Evolutionary conservation across 495 filamentous ascomycete species (phyloP).

Genomic region (Polyplosphaeria fusca): DNA sequence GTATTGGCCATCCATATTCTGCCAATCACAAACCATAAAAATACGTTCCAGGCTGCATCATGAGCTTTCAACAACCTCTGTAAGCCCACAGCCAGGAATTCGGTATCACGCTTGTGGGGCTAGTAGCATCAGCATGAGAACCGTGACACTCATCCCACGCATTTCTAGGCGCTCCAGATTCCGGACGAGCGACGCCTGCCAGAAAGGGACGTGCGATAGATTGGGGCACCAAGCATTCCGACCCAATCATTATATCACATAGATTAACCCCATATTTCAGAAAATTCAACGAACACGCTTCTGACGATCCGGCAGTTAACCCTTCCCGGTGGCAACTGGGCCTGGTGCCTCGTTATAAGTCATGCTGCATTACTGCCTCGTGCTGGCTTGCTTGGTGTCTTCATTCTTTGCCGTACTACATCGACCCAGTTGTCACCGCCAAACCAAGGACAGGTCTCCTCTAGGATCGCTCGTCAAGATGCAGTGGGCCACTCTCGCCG

Average conservation of each 20-base stretch:
- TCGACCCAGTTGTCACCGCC: background rate
- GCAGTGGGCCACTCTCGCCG: slow-evolving; percentile 50
- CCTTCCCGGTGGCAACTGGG: slow-evolving; percentile 16
- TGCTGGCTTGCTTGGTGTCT: background rate
- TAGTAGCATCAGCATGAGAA: background rate
- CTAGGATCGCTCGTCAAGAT: slow-evolving; percentile 42
- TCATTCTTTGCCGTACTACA: slow-evolving; percentile 13
- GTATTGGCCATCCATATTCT: background rate
- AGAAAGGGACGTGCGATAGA: background rate
- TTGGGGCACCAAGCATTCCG: slow-evolving; percentile 16
- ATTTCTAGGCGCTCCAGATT: background rate
- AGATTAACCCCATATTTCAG: slow-evolving; percentile 30
- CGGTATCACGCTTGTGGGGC: background rate
- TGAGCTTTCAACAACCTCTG: background rate
- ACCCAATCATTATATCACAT: slow-evolving; percentile 26
- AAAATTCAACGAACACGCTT: slow-evolving; percentile 18
- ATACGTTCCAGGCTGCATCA: background rate
- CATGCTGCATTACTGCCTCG: slow-evolving; percentile 13
- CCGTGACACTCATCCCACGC: background rate
- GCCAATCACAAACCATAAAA: no score
- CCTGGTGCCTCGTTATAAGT: slow-evolving; percentile 16
- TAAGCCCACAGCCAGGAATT: background rate
- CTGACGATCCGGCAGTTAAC: slow-evolving; percentile 23
- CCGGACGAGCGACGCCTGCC: slow-evolving; percentile 3
- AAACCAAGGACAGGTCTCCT: slow-evolving; percentile 10